These are phyloP conservation scores for Plasmodium relictum DNA, from an alignment of 169 alveolate genomes.

Conservation along the genomic window DNA sequence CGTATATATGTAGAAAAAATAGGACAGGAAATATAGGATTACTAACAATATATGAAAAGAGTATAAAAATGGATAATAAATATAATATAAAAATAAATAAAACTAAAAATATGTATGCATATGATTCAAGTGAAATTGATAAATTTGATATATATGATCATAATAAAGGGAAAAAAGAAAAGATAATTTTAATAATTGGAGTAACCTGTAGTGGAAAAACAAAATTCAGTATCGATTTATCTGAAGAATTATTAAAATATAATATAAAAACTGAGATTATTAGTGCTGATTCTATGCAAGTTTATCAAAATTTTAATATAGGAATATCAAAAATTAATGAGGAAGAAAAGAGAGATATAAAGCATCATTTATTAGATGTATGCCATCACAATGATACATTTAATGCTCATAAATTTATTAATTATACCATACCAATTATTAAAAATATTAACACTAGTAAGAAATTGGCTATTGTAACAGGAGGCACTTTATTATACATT, in stretches of 20 bases:
- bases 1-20: constrained; percentile 3
- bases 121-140: neutral
- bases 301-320: constrained; percentile 81
- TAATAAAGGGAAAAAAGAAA: constrained; percentile 34
- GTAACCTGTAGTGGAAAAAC: constrained; percentile 87
- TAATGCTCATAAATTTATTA: constrained; percentile 79
- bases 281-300: constrained; percentile 88
- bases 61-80: neutral
- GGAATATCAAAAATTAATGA: constrained; percentile 84
- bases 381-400: constrained; percentile 77
- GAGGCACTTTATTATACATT: constrained; percentile 84
- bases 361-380: constrained; percentile 82
- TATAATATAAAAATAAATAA: neutral
- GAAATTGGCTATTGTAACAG: constrained; percentile 80
- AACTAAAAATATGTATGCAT: neutral
- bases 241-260: constrained; percentile 66
- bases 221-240: constrained; percentile 80
- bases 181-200: constrained; percentile 81
- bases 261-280: constrained; percentile 81
- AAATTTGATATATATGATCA: neutral
- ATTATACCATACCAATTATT: constrained; percentile 71
- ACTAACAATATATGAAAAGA: neutral
- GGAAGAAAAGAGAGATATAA: constrained; percentile 77
- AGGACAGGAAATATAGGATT: neutral
- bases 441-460: constrained; percentile 29